phyloP scores from a whole-genome alignment of 2,329 filamentous ascomycete genomes.

The Aureobasidium sp. region DNA sequence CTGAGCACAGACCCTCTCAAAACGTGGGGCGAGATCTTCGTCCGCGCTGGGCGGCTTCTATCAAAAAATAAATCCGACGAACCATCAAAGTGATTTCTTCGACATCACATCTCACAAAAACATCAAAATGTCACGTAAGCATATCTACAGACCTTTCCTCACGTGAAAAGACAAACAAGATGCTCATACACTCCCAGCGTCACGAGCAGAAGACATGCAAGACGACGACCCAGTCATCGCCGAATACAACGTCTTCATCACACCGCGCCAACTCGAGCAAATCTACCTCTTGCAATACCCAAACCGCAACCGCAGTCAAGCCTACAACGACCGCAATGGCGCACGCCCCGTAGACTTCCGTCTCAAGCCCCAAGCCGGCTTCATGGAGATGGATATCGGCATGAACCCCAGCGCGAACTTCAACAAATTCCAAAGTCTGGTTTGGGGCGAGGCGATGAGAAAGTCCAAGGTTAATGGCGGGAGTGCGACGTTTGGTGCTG shows the following conservation, averaged over 20 bases:
- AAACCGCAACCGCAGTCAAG: slow-evolving; percentile 60
- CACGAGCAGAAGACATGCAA: slow-evolving; percentile 14
- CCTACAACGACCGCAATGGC: slow-evolving; percentile 51
- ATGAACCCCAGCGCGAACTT: slow-evolving; percentile 67
- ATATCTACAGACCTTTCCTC: neutral
- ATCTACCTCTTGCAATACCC: slow-evolving; percentile 81
- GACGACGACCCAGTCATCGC: slow-evolving; percentile 43
- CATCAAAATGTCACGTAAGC: slow-evolving; percentile 21
- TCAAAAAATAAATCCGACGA: slow-evolving; percentile 14
- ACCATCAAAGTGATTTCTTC: slow-evolving; percentile 8
- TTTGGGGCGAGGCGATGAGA: slow-evolving; percentile 71
- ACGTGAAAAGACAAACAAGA: neutral
- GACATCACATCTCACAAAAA: neutral
- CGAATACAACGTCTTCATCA: slow-evolving; percentile 79
- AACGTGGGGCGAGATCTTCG: neutral
- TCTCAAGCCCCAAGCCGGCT: slow-evolving; percentile 72
- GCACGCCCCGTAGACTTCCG: slow-evolving; percentile 65
- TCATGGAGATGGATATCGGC: slow-evolving; percentile 89
- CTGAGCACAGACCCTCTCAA: neutral
- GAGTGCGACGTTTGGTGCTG: slow-evolving; percentile 40
- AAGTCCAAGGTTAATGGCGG: slow-evolving; percentile 36
- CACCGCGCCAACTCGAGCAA: slow-evolving; percentile 56
- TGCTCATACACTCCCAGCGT: neutral
- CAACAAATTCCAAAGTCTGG: slow-evolving; percentile 73
- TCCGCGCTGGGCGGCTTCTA: neutral